A percentile compares a stretch with the other conserved stretches of the same genome.
These are phyloP conservation scores for Fomitopsis pulvina DNA, from an alignment of 768 basidiomycete species.

Conservation along the genomic window DNA sequence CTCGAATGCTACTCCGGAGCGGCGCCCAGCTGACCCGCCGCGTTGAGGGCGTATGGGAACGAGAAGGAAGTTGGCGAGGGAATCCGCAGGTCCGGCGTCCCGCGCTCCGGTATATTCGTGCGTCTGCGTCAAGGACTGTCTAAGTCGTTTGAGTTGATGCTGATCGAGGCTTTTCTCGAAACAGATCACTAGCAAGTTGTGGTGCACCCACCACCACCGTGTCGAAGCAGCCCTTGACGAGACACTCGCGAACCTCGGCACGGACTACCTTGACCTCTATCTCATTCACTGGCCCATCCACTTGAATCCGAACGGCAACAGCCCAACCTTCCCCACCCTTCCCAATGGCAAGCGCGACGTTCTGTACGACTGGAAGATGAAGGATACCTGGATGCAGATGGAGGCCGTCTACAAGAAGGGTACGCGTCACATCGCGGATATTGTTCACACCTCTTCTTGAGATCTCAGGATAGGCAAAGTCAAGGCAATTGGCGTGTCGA, in stretches of 20 bases:
- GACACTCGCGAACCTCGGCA: constrained; percentile 72
- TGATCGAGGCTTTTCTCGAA: not conserved
- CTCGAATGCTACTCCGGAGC: too few species aligned
- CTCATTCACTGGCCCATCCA: constrained; percentile 82
- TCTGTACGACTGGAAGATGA: constrained; percentile 56
- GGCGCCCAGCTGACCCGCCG: not conserved
- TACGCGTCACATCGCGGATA: constrained; percentile 19
- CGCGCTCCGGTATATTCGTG: constrained; percentile 66
- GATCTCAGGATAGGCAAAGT: constrained; percentile 47
- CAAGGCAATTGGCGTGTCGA: constrained; percentile 64
- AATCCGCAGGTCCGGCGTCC: constrained; percentile 68
- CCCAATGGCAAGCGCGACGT: constrained; percentile 63
- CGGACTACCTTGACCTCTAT: constrained; percentile 79
- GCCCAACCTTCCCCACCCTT: constrained; percentile 49
- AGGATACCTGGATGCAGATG: constrained; percentile 81
- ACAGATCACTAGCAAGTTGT: constrained; percentile 68
- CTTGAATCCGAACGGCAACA: constrained; percentile 62
- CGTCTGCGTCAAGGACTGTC: constrained; percentile 24
- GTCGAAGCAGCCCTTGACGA: constrained; percentile 72
- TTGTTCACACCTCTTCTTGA: not conserved
- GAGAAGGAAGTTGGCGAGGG: constrained; percentile 82
- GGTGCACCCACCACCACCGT: constrained; percentile 60
- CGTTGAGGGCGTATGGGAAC: constrained; percentile 60
- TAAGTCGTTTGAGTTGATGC: not conserved
- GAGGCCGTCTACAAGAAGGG: constrained; percentile 66